Conservation (phyloP, 192 early-diverging fungal genomes). For the Chytriomyces sp. region DNA sequence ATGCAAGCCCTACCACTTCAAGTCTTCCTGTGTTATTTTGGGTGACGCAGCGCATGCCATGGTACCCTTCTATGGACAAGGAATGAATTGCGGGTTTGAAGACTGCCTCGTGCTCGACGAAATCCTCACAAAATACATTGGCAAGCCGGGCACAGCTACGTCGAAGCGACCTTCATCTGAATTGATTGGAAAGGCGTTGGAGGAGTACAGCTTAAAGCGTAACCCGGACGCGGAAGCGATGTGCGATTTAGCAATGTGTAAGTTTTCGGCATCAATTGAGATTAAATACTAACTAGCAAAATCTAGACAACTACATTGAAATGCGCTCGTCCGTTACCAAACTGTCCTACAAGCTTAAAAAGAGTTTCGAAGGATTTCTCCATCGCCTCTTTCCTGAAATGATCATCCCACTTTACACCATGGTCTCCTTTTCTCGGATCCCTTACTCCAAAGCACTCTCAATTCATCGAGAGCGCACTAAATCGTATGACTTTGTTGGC, state of each 20-base stretch:
- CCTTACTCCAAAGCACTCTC: conserved; percentile 73
- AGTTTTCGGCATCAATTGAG: not conserved
- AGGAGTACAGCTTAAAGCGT: conserved; percentile 71
- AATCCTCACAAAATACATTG: conserved; percentile 43
- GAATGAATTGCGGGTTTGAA: conserved; percentile 99
- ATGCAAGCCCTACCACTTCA: conserved; percentile 85
- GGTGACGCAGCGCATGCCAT: conserved; percentile 98
- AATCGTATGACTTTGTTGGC: conserved; percentile 31
- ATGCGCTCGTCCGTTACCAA: conserved; percentile 86
- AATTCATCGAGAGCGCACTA: conserved; percentile 36
- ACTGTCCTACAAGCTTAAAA: conserved; percentile 73
- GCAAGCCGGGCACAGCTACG: not conserved
- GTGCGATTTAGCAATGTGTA: conserved; percentile 82
- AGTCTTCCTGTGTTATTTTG: conserved; percentile 72
- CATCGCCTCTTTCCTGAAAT: conserved; percentile 69
- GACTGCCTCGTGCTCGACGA: conserved; percentile 78
- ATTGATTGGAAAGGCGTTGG: conserved; percentile 62
- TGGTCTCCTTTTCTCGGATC: conserved; percentile 90
- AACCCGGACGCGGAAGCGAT: conserved; percentile 82
- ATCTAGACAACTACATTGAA: conserved; percentile 82
- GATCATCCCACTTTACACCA: conserved; percentile 87
- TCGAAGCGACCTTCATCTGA: conserved; percentile 35
- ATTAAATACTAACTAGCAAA: not conserved
- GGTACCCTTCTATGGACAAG: conserved; percentile 93
- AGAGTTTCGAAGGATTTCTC: conserved; percentile 74